Base-by-base conservation (phyloP, 2,329 filamentous ascomycete species). In the Fusarium sp. region DNA sequence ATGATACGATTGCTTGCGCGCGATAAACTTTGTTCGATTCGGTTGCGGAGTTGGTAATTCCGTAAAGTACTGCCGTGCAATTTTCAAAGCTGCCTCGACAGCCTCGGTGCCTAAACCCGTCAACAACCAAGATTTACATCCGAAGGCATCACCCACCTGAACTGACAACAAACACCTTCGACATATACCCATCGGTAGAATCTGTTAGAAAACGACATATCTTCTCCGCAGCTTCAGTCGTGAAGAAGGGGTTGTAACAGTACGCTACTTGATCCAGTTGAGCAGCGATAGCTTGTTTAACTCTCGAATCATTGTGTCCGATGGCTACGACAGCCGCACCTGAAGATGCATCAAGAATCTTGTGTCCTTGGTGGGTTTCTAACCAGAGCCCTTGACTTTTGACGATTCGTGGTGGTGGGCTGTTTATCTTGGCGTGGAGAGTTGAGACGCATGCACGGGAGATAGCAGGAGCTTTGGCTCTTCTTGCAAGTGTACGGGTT, bases 81-180 rank as follows among this genome's bases (percentile, higher is more conserved):
- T 66, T 14, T 74, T 74, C 2, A 74, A 42, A 2, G 72, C 71
- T 11, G 69, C 66, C 7, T 74, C 72, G 1, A 74, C 46, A 11
- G 72, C 72, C 13, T 74, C 72, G 1, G 72, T 74, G 0, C 72
- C 71, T 73, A n/a, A 9, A 0, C 8, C 3, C 12, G 13, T 23
- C 1, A 25, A 25, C 23, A 7, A 25, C 23, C 23, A 25, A 25
- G 7, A 7, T 7, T 2, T 25, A 6, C 23, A 25, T 7, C 5
- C 2, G 7, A 25, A 7, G 2, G 23, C 1, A 12, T 12, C n/a
- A 42, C 27, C 4, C 0, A 68, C 63, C 68, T 7, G 69, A 71
- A 14, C 69, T 72, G 3, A 72, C 61, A 0, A 71, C 13, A 7
- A 66, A 72, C 0, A 28, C 28, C 28, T 28, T 71, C 0, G 65